Percentiles rank a stretch among this genome's conserved stretches.
These are phyloP conservation scores for Cryoendolithus antarcticus DNA, from an alignment of 2,329 filamentous ascomycete genomes.

Conservation along the genomic window DNA sequence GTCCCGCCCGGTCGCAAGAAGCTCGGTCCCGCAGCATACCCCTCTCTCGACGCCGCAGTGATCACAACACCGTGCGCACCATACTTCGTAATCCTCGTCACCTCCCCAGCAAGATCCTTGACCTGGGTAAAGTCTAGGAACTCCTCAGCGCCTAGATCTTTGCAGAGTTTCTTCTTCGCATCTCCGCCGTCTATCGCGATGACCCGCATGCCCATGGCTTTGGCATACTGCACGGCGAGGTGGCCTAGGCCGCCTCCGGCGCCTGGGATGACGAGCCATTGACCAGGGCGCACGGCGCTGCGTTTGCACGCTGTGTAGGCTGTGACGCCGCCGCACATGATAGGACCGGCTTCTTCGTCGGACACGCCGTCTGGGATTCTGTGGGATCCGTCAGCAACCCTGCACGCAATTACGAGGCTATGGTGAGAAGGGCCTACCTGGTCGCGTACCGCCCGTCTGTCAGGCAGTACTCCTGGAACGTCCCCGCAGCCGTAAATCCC, in stretches of 20 bases:
- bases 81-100: slow-evolving; percentile 24
- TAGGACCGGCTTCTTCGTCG: slow-evolving; percentile 26
- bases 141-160: slow-evolving; percentile 26
- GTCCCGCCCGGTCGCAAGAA: slow-evolving; percentile 26
- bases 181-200: slow-evolving; percentile 28
- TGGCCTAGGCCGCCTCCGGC: slow-evolving; percentile 24
- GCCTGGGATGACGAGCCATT: slow-evolving; percentile 28
- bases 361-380: slow-evolving; percentile 24
- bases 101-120: slow-evolving; percentile 24
- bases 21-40: slow-evolving; percentile 23
- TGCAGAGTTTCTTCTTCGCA: slow-evolving; percentile 26
- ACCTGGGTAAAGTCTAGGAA: slow-evolving; percentile 26
- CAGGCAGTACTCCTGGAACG: slow-evolving; percentile 26
- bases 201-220: slow-evolving; percentile 25
- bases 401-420: too few species aligned
- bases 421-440: not conserved
- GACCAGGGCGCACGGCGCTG: slow-evolving; percentile 24
- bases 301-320: slow-evolving; percentile 24
- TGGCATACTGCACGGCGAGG: slow-evolving; percentile 21
- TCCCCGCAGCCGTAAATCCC: slow-evolving; percentile 26
- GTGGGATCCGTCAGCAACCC: slow-evolving; percentile 31
- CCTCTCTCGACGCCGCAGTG: slow-evolving; percentile 25
- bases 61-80: slow-evolving; percentile 28
- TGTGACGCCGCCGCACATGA: slow-evolving; percentile 29
- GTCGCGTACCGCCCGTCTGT: slow-evolving; percentile 26